Conservation (phyloP, 768 basidiomycete species). For the Naganishia vaughanmartiniae region DNA sequence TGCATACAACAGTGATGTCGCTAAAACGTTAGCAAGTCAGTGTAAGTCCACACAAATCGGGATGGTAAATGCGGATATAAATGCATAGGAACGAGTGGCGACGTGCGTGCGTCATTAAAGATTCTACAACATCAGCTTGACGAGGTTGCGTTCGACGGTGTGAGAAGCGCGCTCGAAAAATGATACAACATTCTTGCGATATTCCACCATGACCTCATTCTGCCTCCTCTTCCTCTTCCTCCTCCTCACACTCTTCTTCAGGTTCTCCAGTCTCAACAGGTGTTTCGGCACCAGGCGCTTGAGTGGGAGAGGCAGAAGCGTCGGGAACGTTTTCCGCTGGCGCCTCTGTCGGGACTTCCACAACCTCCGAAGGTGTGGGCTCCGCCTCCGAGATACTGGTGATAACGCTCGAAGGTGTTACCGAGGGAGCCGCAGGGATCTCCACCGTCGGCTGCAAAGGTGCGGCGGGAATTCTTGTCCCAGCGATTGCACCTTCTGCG, state of each 20-base stretch:
- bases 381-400: background rate
- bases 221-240: background rate
- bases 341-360: background rate
- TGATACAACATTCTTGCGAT: too few species aligned
- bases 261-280: background rate
- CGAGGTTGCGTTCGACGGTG: too few species aligned
- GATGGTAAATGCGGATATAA: too few species aligned
- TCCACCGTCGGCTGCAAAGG: background rate
- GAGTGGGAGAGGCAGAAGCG: background rate
- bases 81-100: too few species aligned
- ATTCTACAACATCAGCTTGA: too few species aligned
- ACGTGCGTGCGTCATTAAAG: too few species aligned
- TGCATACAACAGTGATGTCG: too few species aligned
- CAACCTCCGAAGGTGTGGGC: background rate
- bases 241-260: constrained; percentile 1
- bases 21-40: too few species aligned
- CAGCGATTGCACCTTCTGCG: background rate
- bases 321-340: background rate
- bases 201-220: background rate
- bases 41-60: too few species aligned
- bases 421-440: background rate
- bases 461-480: background rate
- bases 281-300: background rate
- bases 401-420: background rate
- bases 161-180: too few species aligned